Evolutionary conservation across 2,329 filamentous ascomycete genomes (phyloP).

Genomic region (Apiospora hydei): DNA sequence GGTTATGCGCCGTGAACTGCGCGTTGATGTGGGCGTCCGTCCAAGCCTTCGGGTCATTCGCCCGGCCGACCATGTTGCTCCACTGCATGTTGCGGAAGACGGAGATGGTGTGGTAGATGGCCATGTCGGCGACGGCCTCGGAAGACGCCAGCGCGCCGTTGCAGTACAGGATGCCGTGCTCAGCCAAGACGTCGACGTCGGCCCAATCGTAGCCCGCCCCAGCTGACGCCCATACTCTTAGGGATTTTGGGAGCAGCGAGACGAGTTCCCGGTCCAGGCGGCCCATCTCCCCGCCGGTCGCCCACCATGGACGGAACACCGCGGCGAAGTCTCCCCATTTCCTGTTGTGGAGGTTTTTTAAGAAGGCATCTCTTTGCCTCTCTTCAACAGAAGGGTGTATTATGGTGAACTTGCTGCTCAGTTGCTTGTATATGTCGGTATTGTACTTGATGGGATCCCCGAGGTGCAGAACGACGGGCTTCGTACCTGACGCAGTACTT

Average conservation of each 20-base stretch:
- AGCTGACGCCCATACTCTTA: conserved; percentile 65
- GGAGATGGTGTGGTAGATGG: conserved; percentile 65
- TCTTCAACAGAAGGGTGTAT: conserved; percentile 47
- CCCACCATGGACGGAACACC: conserved; percentile 67
- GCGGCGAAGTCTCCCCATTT: conserved; percentile 52
- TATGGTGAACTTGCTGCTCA: conserved; percentile 42
- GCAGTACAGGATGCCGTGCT: conserved; percentile 63
- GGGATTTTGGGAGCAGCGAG: conserved; percentile 57
- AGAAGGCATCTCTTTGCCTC: conserved; percentile 46
- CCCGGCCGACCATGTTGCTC: conserved; percentile 59
- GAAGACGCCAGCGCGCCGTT: conserved; percentile 67
- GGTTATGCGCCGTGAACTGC: conserved; percentile 62
- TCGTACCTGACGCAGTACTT: conserved; percentile 17
- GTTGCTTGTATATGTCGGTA: conserved; percentile 39
- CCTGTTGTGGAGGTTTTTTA: conserved; percentile 45
- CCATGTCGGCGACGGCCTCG: conserved; percentile 68
- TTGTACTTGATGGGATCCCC: conserved; percentile 44
- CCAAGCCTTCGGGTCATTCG: conserved; percentile 44
- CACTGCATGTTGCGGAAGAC: conserved; percentile 65
- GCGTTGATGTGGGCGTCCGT: conserved; percentile 61
- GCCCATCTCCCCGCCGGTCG: conserved; percentile 70
- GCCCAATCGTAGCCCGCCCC: conserved; percentile 71
- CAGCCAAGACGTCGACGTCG: conserved; percentile 51
- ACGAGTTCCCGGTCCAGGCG: conserved; percentile 68
- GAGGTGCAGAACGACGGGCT: conserved; percentile 42